Evolutionary conservation across 106 monocot species (phyloP), one percentile per base, ranked within the genome.

Genomic region (Allium sativum): DNA sequence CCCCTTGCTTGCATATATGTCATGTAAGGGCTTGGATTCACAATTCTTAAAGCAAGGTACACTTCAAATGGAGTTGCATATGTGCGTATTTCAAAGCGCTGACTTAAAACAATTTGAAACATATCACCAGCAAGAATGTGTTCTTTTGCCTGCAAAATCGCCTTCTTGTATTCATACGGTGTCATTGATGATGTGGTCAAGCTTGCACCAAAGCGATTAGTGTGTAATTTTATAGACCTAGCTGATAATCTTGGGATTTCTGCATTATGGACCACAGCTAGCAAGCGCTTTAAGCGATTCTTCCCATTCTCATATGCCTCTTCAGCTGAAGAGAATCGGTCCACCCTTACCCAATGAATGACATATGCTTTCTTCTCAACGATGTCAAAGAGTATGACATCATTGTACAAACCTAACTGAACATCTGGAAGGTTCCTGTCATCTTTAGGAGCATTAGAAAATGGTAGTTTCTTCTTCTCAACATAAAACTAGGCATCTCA

Each of bases 61-160:
- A 98, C 82, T 76, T 98, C 96, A 78, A 98, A 98, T 52, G 91
- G 96, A 59, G 91, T 87, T 52, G 91, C 87, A 78, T 82, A 88
- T 62, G 96, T 98, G 12, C 85, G 72, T 44, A 84, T 77, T 71
- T 91, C 84, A 82, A 98, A 98, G 40, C 96, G 82, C 62, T 98
- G 96, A 68, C 96, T 98, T 66, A 98, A 78, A 67, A 98, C 96
- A 48, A 98, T 85, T 69, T 98, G 96, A 56, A 98, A 98, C 48
- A 98, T 90, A 74, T 98, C 96, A 43, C 96, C 96, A 40, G 96
- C 91, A 19, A 82, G 58, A 17, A 98, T 98, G 68, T 91, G 96
- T 62, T 91, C 96, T 68, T 98, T 98, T 42, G 91, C 90, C 61
- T 78, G 70, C 61, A 91, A 6, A 41, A 98, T 91, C 73, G 85